Percentiles rank a stretch among this genome's conserved stretches.
Evolutionary conservation across 352 stramenopile genomes (phyloP).

Genomic region (Pythium volutum): DNA sequence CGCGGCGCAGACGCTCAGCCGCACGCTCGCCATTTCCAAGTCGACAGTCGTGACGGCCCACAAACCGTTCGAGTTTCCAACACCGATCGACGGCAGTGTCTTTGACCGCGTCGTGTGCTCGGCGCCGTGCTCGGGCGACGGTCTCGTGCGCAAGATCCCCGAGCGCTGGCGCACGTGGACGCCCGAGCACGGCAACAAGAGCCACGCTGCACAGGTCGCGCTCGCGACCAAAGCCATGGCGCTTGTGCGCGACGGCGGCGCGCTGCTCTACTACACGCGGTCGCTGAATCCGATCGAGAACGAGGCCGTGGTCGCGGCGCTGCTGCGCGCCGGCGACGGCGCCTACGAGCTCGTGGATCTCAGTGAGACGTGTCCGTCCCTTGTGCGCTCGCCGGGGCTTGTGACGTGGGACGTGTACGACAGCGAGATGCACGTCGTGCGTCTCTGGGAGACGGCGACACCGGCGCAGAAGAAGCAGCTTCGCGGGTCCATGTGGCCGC

Average conservation of each 20-base stretch:
- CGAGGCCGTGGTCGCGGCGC: constrained; percentile 77
- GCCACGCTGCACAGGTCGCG: constrained; percentile 70
- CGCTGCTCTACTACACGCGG: constrained; percentile 71
- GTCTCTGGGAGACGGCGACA: constrained; percentile 47
- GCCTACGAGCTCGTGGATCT: constrained; percentile 66
- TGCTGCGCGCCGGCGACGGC: constrained; percentile 49
- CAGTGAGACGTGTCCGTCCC: constrained; percentile 28
- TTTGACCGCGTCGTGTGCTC: constrained; percentile 82
- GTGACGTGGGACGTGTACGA: constrained; percentile 62
- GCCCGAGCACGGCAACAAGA: constrained; percentile 37
- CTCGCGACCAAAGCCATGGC: constrained; percentile 70
- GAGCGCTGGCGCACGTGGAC: constrained; percentile 82
- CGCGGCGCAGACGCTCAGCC: constrained; percentile 49
- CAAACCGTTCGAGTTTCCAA: constrained; percentile 72
- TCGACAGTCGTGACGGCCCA: constrained; percentile 64
- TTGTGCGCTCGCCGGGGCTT: constrained; percentile 43
- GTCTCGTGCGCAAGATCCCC: constrained; percentile 70
- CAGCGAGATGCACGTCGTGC: constrained; percentile 36
- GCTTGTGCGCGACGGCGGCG: constrained; percentile 46
- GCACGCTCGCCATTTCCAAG: constrained; percentile 48
- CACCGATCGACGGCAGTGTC: constrained; percentile 20
- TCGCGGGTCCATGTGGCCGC: constrained; percentile 83
- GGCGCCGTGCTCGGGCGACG: constrained; percentile 77
- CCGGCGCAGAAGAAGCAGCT: constrained; percentile 54
- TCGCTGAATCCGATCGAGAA: constrained; percentile 84